Evolutionary conservation across 2,329 filamentous ascomycete genomes (phyloP).

Genomic region (Aspergillus arachidicola): DNA sequence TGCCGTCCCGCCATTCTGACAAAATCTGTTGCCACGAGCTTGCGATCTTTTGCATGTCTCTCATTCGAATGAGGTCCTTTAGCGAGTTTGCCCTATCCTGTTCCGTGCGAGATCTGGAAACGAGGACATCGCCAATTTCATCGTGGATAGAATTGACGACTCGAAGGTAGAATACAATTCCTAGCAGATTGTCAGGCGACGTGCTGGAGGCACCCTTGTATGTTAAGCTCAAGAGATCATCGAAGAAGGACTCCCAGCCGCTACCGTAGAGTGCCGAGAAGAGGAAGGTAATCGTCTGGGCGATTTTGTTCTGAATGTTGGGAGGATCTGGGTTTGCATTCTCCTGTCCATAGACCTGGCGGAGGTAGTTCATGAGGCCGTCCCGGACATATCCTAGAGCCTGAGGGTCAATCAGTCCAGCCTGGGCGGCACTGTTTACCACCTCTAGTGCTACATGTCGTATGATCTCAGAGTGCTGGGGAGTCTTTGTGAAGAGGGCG

Average conservation of each 20-base stretch:
- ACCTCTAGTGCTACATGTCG: slow-evolving; percentile 89
- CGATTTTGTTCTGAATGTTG: slow-evolving; percentile 92
- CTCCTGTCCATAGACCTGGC: slow-evolving; percentile 68
- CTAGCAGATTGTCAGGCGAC: slow-evolving; percentile 68
- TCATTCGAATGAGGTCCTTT: slow-evolving; percentile 84
- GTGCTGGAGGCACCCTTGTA: slow-evolving; percentile 59
- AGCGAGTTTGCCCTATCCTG: slow-evolving; percentile 83
- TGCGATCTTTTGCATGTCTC: slow-evolving; percentile 87
- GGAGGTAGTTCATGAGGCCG: slow-evolving; percentile 78
- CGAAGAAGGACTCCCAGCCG: slow-evolving; percentile 86
- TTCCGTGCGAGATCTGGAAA: slow-evolving; percentile 76
- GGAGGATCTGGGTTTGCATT: slow-evolving; percentile 66
- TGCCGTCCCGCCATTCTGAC: slow-evolving; percentile 70
- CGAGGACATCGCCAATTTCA: slow-evolving; percentile 91
- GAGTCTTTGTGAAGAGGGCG: slow-evolving; percentile 77
- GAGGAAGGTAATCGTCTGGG: slow-evolving; percentile 91
- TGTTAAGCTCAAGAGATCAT: slow-evolving; percentile 82
- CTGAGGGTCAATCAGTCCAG: slow-evolving; percentile 71
- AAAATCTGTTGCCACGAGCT: slow-evolving; percentile 91
- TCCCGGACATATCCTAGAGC: slow-evolving; percentile 78
- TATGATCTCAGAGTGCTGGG: slow-evolving; percentile 77
- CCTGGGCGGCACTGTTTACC: slow-evolving; percentile 87
- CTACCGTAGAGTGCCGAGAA: slow-evolving; percentile 85
- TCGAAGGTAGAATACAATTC: slow-evolving; percentile 84
- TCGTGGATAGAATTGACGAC: slow-evolving; percentile 90